Evolutionary conservation across 1,284 basidiomycete species (phyloP), one percentile per base, ranked within the genome.

Genomic region (Apiotrichum gracile): DNA sequence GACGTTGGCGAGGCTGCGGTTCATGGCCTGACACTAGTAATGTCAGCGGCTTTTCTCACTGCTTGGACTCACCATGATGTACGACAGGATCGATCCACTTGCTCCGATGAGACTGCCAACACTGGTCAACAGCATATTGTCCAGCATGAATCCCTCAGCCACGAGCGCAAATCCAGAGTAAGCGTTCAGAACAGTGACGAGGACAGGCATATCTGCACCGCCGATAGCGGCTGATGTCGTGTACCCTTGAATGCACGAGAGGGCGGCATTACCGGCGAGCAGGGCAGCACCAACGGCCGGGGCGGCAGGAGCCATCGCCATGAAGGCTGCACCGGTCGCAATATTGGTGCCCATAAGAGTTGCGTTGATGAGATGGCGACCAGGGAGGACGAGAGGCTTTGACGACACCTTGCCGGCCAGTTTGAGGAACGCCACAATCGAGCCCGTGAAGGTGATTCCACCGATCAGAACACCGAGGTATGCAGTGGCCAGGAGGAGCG

Each of bases 121-220:
- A 0, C 85, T 86, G 1, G 87, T 87, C 46, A 91, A 75, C 8
- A 91, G 78, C 22, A 87, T 82, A 66, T 91, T 90, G 66, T 91
- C 86, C 58, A 90, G 73, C 88, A 91, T 91, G 67, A 91, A 87
- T 8, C 87, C 88, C 80, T 91, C 88, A 3, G 88, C 88, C n/a
- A 91, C 87, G n/a, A 91, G 81, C 21, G 88, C 88, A 62, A 91
- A 89, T n/a, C 88, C 88, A 49, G 86, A 88, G 70, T 90, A 91
- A 13, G 88, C 87, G 67, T 91, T 91, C 54, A 91, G 68, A 5
- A 91, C 88, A 2, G 88, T 90, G 49, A 91, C 90, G 5, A 91
- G 85, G 25, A 90, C 88, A 52, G 88, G 88, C 88, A 91, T 91
- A 69, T 91, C 88, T 33, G 88, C 88, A 19, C 88, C 88, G 54